Conservation (phyloP, 345 rosid genomes). For the Ceriops zippeliana region DNA sequence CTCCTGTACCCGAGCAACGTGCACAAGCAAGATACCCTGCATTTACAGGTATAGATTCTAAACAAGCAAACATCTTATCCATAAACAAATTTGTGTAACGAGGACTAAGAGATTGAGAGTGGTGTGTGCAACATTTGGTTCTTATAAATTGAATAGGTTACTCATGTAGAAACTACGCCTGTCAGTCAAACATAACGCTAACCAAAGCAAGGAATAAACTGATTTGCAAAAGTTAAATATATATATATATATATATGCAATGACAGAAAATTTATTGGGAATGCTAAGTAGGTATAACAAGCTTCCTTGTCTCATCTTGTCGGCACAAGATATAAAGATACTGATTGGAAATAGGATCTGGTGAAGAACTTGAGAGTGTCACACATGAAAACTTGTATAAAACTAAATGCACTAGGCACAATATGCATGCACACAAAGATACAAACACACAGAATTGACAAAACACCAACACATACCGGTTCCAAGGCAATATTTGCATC, state of each 20-base stretch:
- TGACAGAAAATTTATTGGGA: no score
- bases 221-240: no score
- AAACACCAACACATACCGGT: constrained; percentile 47
- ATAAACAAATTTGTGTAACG: no score
- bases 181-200: no score
- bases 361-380: not conserved
- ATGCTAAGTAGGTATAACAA: not conserved
- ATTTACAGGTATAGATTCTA: constrained; percentile 3
- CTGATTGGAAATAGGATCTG: not conserved
- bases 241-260: no score
- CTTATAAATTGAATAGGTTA: no score
- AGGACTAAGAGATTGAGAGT: no score
- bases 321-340: not conserved
- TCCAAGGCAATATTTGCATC: constrained; percentile 99
- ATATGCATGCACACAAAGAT: not conserved
- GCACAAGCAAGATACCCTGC: constrained; percentile 98
- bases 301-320: not conserved
- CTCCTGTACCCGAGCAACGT: constrained; percentile 84
- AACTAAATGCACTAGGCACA: no score
- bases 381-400: no score
- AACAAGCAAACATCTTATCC: not conserved
- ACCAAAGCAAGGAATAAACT: no score
- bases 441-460: not conserved
- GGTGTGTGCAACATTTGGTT: no score
- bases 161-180: no score